Evolutionary conservation across 1,284 basidiomycete species (phyloP).

Genomic region (Trichosporon coremiiforme): DNA sequence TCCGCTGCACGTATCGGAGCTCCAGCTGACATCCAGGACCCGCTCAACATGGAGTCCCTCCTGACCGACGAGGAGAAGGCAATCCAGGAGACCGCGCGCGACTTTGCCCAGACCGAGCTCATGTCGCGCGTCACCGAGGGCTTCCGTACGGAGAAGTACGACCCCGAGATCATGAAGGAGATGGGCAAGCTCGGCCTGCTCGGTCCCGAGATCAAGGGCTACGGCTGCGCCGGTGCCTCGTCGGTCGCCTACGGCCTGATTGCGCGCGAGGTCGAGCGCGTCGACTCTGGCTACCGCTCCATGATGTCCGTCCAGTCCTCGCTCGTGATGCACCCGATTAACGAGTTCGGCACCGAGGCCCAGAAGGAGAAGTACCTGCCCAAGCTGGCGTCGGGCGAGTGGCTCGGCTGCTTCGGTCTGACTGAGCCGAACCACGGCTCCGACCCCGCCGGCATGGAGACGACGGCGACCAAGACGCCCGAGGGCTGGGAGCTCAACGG

Average conservation of each 20-base stretch:
- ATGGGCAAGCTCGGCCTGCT: conserved; percentile 92
- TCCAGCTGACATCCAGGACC: conserved; percentile 63
- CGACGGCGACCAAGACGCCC: conserved; percentile 77
- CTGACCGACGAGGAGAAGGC: conserved; percentile 89
- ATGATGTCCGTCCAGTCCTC: conserved; percentile 96
- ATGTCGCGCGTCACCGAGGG: conserved; percentile 80
- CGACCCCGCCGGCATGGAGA: conserved; percentile 92
- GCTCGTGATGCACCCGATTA: conserved; percentile 96
- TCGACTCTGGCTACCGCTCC: conserved; percentile 94
- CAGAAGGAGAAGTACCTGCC: conserved; percentile 93
- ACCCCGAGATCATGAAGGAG: conserved; percentile 75
- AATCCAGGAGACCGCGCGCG: conserved; percentile 82
- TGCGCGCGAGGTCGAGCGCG: conserved; percentile 85
- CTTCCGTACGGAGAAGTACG: conserved; percentile 65
- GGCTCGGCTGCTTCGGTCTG: conserved; percentile 90
- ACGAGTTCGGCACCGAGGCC: conserved; percentile 81
- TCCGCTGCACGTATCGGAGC: too few relatives aligned
- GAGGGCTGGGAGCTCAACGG: conserved; percentile 86
- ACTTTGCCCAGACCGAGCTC: conserved; percentile 83
- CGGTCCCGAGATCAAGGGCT: conserved; percentile 88
- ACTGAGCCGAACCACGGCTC: conserved; percentile 97
- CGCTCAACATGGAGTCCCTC: conserved; percentile 71
- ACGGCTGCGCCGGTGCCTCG: conserved; percentile 92
- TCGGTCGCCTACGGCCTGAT: conserved; percentile 92
- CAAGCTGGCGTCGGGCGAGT: conserved; percentile 70